Percentiles rank a stretch among this genome's conserved stretches.
Conservation (phyloP, 2,329 filamentous ascomycete species). For the Pseudogymnoascus sp. region DNA sequence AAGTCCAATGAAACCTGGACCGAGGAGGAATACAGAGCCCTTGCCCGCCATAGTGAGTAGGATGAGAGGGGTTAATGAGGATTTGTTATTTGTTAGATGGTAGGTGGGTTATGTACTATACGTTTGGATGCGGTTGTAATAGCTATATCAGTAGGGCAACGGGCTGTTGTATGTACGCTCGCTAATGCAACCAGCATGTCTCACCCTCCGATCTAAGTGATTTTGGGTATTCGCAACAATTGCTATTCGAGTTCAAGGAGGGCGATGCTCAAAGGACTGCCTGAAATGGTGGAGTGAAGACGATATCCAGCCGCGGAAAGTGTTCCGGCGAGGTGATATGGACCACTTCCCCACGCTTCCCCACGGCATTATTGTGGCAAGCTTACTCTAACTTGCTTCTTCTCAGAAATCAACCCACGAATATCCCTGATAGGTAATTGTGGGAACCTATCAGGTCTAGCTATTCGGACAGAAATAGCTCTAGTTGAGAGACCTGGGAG, state of each 20-base stretch:
- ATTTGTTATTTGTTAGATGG: not conserved
- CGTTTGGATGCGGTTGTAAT: not conserved
- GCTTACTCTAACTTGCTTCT: too few species aligned
- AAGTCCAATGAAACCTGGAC: conserved; percentile 41
- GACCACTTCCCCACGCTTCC: too few species aligned
- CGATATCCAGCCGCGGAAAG: not conserved
- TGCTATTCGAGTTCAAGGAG: not conserved
- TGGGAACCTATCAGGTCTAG: too few species aligned
- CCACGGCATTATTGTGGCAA: too few species aligned
- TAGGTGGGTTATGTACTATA: not conserved
- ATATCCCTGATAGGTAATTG: too few species aligned
- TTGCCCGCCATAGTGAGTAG: conserved; percentile 13
- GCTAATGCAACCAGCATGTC: not conserved
- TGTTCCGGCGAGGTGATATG: not conserved
- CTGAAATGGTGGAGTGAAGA: not conserved
- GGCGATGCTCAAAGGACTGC: not conserved
- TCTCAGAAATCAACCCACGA: too few species aligned
- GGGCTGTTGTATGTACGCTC: not conserved
- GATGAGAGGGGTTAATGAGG: not conserved
- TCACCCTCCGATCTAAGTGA: not conserved
- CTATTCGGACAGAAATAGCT: too few species aligned
- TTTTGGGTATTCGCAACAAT: not conserved
- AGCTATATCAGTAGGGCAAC: not conserved
- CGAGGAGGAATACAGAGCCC: conserved; percentile 34
- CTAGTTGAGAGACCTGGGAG: too few species aligned